Evolutionary conservation across 2,329 filamentous ascomycete genomes (phyloP), one percentile per base, ranked within the genome.

Genomic region (Epichloe sp.): DNA sequence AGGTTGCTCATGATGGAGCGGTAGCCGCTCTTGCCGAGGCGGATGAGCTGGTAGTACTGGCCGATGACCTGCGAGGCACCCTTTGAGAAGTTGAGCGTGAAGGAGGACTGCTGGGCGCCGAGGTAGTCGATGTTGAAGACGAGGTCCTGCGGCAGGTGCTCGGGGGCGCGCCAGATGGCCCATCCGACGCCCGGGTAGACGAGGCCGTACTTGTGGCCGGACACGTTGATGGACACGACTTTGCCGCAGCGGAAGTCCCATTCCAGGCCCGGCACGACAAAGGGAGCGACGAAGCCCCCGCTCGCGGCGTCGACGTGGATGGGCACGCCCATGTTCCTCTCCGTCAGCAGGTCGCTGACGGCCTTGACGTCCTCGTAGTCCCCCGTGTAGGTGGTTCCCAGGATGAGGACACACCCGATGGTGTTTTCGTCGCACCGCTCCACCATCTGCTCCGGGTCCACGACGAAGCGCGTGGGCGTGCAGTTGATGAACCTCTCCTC

Each of bases 61-160:
- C 88, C 91, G 55, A 97, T 95, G 62, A 96, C 87, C 65, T 96
- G 90, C 5, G 85, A 88, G 12, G 91, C 91, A 52, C 90, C 90
- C 68, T 23, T 95, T 95, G 64, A 94, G 75, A 97, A 97, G 76
- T 97, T 97, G 53, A 97, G 81, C 0, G 91, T 96, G 72, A 96
- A 96, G 3, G 88, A 95, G 2, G 89, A 85, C 67, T 97, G 91
- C 64, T 96, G 88, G 11, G 91, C 90, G 47, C 91, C 91, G 5
- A 96, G 84, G 71, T 97, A 97, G 77, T 96, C 96, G 78, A 97
- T 96, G 77, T 95, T 96, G 80, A 97, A 97, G 61, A 97, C 88
- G 21, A 96, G 82, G 62, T 96, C 90, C 64, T 91, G 78, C 7
- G 91, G 91, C 3, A 95, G 78, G 69, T 77, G 93, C 66, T 93